These are phyloP conservation scores for Selaginella moellendorffii DNA, from an alignment of 75 land plant species.

Conservation along the genomic window DNA sequence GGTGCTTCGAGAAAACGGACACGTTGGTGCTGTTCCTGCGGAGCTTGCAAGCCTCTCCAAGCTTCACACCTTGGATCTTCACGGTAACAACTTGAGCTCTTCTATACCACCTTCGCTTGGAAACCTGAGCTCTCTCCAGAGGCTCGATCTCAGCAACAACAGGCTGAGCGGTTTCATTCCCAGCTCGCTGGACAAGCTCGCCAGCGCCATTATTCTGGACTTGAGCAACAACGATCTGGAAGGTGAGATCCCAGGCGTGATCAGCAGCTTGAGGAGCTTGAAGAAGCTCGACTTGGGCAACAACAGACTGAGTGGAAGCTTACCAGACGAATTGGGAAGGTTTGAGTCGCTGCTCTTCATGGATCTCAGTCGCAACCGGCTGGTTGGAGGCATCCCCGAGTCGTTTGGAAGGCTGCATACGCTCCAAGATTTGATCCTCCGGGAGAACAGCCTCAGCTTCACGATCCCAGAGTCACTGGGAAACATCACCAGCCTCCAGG, in stretches of 20 bases:
- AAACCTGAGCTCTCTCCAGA: neutral
- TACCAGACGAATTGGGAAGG: neutral
- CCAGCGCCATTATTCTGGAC: neutral
- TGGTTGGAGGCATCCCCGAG: neutral
- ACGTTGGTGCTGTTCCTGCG: constrained; percentile 51
- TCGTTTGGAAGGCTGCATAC: neutral
- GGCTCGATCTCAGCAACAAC: constrained; percentile 6
- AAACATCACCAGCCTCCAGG: neutral
- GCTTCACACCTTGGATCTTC: constrained; percentile 49
- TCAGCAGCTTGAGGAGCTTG: neutral
- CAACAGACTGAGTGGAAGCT: neutral
- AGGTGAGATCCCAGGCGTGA: neutral
- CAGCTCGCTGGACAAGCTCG: constrained; percentile 9
- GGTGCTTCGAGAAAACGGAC: constrained; percentile 74
- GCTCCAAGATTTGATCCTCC: constrained; percentile 1
- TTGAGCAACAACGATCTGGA: constrained; percentile 8
- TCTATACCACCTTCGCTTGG: constrained; percentile 2
- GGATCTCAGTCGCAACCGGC: constrained; percentile 5
- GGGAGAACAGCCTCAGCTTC: neutral
- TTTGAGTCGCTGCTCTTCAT: constrained; percentile 2
- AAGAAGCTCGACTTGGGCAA: neutral
- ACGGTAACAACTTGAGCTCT: neutral
- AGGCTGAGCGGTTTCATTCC: constrained; percentile 31
- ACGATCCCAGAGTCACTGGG: neutral
- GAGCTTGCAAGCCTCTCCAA: constrained; percentile 48